Evolutionary conservation across 108 stramenopile species (phyloP), one percentile per base, ranked within the genome.

Genomic region (Epipyxis sp.): DNA sequence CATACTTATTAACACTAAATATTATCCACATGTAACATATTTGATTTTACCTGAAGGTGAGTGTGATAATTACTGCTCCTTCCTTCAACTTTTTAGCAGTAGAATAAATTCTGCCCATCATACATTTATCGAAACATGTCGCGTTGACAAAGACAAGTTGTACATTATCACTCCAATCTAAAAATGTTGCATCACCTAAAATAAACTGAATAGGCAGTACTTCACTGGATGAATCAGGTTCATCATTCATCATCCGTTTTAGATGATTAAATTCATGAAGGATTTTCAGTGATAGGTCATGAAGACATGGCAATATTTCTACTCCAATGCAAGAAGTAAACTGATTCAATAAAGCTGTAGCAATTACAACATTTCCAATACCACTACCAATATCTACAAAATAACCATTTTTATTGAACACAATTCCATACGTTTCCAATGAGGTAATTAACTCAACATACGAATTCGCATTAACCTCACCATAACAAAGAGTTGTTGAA

Each of bases 321-420:
- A 50, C 20, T 6, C 46, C 46, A 13, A 50, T 20, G 20, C 46
- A 50, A 6, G 6, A 13, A 50, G 46, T 13, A 20, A 50, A 50
- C 46, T 13, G 6, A 20, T 50, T 50, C 13, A 50, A 50, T 50
- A 50, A 13, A 6, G 46, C 6, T 6, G 46, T 20, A 50, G 46
- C 46, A 50, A 50, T 50, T 50, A 50, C 46, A 50, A 50, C 13
- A 6, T 50, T 50, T 50, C 46, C 46, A 50, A 50, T 50, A 50
- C 46, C 46, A 50, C 46, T 50, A 20, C 46, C 46, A 6, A 50
- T 20, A 50, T 50, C 46, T 50, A 50, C 20, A 20, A 50, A 50
- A 20, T 13, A 6, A 50, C 13, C 46, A 6, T 50, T 50, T 13
- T 50, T 20, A 20, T 50, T 20, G 20, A 50, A 50, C 6, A 6